Conservation (phyloP, 2,329 filamentous ascomycete genomes). For the Tolypocladium nubicola region DNA sequence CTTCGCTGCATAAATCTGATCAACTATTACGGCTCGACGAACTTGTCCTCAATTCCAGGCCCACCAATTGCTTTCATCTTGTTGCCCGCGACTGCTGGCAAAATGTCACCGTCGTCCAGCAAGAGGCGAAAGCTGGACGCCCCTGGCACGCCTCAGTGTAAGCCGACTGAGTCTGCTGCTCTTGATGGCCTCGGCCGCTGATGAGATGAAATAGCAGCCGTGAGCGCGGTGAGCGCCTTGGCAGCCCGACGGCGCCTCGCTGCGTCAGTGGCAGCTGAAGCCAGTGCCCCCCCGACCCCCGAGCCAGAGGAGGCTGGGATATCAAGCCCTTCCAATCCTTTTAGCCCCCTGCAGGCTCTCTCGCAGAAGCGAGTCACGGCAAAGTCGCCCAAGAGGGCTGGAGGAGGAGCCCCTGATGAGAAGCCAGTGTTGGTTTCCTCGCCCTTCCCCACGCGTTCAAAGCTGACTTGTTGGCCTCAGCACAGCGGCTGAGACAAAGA, state of each 20-base stretch:
- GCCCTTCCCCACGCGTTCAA: neutral
- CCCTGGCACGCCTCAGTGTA: slow-evolving; percentile 17
- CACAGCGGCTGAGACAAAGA: neutral
- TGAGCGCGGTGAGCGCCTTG: slow-evolving; percentile 26
- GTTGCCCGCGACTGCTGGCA: neutral
- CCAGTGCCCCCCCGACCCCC: neutral
- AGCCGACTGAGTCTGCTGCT: slow-evolving; percentile 3
- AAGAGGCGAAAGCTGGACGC: slow-evolving; percentile 24
- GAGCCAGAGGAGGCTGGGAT: slow-evolving; percentile 9
- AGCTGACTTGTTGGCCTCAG: neutral
- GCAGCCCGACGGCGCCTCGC: slow-evolving; percentile 21
- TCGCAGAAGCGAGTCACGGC: slow-evolving; percentile 3
- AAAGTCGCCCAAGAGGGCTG: slow-evolving; percentile 10
- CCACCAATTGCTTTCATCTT: slow-evolving; percentile 3
- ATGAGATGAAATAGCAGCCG: slow-evolving; percentile 7
- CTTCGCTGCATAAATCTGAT: neutral
- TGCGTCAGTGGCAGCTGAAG: slow-evolving; percentile 6
- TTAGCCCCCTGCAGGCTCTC: slow-evolving; percentile 15
- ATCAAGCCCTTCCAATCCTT: slow-evolving; percentile 15
- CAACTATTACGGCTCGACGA: neutral
- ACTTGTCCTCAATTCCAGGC: neutral
- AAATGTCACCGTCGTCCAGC: slow-evolving; percentile 12
- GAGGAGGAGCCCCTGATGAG: neutral
- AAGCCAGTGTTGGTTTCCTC: neutral
- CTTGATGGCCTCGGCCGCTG: neutral